Percentiles rank a stretch among this genome's conserved stretches.
Conservation (phyloP, 2,329 filamentous ascomycete species). For the Neofusicoccum laricinum region DNA sequence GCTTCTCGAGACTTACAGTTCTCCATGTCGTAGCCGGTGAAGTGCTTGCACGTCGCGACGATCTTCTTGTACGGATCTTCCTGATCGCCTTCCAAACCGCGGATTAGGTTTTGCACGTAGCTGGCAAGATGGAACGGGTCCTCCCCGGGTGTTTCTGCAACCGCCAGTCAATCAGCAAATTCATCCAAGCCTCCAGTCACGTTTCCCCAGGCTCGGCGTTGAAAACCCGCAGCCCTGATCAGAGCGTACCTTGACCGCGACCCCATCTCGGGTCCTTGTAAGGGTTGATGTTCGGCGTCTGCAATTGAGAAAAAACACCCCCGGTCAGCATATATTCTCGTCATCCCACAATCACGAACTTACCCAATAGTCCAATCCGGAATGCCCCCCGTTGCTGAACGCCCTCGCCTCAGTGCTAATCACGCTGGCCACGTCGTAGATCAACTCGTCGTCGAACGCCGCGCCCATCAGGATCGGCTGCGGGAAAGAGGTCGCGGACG, state of each 20-base stretch:
- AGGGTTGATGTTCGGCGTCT: slow-evolving; percentile 64
- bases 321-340: no score
- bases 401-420: slow-evolving; percentile 62
- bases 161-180: not conserved
- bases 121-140: slow-evolving; percentile 50
- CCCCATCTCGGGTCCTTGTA: slow-evolving; percentile 65
- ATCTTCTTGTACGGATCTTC: slow-evolving; percentile 35
- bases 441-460: slow-evolving; percentile 62
- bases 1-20: not conserved
- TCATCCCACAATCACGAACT: not conserved
- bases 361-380: slow-evolving; percentile 54
- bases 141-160: slow-evolving; percentile 55
- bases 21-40: slow-evolving; percentile 31
- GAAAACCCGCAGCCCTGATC: slow-evolving; percentile 21
- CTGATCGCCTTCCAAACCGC: slow-evolving; percentile 47
- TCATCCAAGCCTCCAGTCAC: no score
- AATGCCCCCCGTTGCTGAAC: slow-evolving; percentile 59
- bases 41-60: slow-evolving; percentile 49
- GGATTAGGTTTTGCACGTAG: slow-evolving; percentile 53
- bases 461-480: slow-evolving; percentile 62
- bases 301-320: no score
- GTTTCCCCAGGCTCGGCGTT: not conserved
- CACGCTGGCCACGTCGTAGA: slow-evolving; percentile 55
- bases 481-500: slow-evolving; percentile 63
- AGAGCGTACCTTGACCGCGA: slow-evolving; percentile 43